Evolutionary conservation across 768 basidiomycete genomes (phyloP), one percentile per base, ranked within the genome.

Genomic region (Kwoniella mangroviensis): DNA sequence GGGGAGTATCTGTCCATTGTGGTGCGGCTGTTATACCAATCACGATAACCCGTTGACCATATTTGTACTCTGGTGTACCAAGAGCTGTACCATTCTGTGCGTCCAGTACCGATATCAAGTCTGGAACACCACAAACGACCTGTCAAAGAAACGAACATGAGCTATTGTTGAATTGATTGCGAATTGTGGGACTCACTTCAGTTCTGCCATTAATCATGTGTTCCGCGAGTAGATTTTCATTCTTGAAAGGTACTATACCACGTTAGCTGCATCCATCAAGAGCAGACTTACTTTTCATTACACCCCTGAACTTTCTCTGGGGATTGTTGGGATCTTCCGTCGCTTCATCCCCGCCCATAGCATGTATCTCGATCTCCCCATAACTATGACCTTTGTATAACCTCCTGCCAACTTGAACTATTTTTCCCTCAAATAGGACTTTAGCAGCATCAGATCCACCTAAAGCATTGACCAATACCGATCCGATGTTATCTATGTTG

Each of bases 101-200:
- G 72, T 91, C 89, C 12, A 90, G 80, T 12, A 90, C 87, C 0
- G 87, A 84, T 64, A 90, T 89, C 26, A 91, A 84, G 78, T 90
- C 90, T 2, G 90, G 90, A 11, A 91, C 90, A 43, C 86, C 56
- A 85, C 34, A 86, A 87, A 1, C 71, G n/a, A 45, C 69, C 70
- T 55, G 43, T 24, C n/a, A 9, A 19, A 34, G n/a, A 34, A 34
- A 34, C 34, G 41, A 49, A 10, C 2, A 21, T 68, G 59, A 64
- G 65, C 61, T n/a, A 34, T 17, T 43, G 22, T 1, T 17, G n/a
- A 24, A 28, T 19, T 12, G 13, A 3, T 9, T 10, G 5, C 34
- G 34, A 34, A 34, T 34, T 34, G 34, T 34, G 34, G 9, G 26
- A 40, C 72, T 68, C 42, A 73, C 73, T 67, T 60, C 69, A 4